Evolutionary conservation across 2,329 filamentous ascomycete species (phyloP).

Genomic region (Colletotrichum paranaense): DNA sequence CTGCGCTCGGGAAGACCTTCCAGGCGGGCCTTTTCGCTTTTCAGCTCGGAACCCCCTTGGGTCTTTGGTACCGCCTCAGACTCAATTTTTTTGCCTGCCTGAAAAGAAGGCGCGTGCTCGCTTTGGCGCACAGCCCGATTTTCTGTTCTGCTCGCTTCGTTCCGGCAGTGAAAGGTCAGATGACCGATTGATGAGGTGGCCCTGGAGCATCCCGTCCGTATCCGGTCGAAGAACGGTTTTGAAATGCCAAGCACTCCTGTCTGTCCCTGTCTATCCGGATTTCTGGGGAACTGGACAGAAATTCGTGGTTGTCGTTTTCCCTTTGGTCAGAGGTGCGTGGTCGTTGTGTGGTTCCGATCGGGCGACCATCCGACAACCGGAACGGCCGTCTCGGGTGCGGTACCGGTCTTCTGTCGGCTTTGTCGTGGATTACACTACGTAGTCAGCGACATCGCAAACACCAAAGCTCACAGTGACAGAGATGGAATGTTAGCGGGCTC

Average conservation of each 20-base stretch:
- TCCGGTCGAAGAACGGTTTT: not conserved
- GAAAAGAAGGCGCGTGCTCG: not conserved
- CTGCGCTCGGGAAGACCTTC: constrained; percentile 19
- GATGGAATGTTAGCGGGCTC: not conserved
- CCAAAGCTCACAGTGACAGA: not conserved
- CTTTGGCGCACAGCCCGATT: constrained; percentile 14
- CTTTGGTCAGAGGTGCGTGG: not conserved
- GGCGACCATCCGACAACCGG: constrained; percentile 17
- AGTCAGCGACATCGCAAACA: not conserved
- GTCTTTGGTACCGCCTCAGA: constrained; percentile 4
- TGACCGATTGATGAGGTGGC: constrained; percentile 23
- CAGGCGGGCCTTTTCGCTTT: not conserved
- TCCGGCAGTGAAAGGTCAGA: constrained; percentile 22
- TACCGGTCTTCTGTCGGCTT: not conserved
- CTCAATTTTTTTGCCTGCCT: not conserved
- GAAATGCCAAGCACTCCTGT: constrained; percentile 12
- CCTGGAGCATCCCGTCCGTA: constrained; percentile 3
- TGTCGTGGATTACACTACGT: not conserved
- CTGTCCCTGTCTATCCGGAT: not conserved
- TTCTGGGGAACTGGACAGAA: not conserved
- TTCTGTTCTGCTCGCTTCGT: not conserved
- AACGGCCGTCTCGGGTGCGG: constrained; percentile 20
- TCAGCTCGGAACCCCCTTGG: constrained; percentile 13
- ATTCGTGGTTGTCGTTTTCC: not conserved
- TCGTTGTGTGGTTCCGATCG: not conserved